These are phyloP conservation scores for Meira miltonrushii DNA, from an alignment of 1,284 basidiomycete genomes.

Conservation along the genomic window DNA sequence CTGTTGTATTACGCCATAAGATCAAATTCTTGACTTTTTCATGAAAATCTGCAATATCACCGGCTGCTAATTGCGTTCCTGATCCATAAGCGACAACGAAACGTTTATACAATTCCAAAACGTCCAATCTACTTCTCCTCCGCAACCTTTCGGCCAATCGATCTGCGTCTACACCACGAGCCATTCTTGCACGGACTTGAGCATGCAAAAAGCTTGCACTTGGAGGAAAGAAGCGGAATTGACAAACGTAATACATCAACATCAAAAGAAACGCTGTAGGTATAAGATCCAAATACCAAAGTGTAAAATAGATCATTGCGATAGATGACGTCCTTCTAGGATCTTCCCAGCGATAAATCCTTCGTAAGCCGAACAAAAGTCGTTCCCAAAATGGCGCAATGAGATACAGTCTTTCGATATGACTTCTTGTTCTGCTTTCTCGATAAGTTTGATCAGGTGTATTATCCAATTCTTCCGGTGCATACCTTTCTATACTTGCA, in stretches of 20 bases:
- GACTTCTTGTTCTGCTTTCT: conserved; percentile 43
- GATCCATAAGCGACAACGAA: conserved; percentile 41
- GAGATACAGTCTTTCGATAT: conserved; percentile 49
- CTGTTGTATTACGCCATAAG: conserved; percentile 46
- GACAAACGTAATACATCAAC: conserved; percentile 44
- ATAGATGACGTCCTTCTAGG: conserved; percentile 30
- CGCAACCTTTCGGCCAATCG: conserved; percentile 43
- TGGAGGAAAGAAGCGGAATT: conserved; percentile 51
- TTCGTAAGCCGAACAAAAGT: conserved; percentile 23
- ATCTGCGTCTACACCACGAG: conserved; percentile 46
- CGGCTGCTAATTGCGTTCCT: conserved; percentile 33
- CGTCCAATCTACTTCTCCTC: conserved; percentile 44
- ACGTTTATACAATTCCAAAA: conserved; percentile 47
- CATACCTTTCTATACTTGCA: conserved; percentile 44
- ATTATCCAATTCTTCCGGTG: conserved; percentile 50
- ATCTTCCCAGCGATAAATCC: conserved; percentile 30
- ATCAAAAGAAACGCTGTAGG: conserved; percentile 43
- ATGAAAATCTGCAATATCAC: conserved; percentile 48
- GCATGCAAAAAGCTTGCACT: conserved; percentile 47
- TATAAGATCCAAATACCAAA: conserved; percentile 51
- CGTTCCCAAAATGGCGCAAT: conserved; percentile 52
- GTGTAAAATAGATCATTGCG: conserved; percentile 51
- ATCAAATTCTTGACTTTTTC: conserved; percentile 51
- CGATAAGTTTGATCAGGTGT: conserved; percentile 42
- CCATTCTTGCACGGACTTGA: conserved; percentile 45